A percentile compares a stretch with the other conserved stretches of the same genome.
phyloP scores from a whole-genome alignment of 352 stramenopile species.

The Pythium biforme region DNA sequence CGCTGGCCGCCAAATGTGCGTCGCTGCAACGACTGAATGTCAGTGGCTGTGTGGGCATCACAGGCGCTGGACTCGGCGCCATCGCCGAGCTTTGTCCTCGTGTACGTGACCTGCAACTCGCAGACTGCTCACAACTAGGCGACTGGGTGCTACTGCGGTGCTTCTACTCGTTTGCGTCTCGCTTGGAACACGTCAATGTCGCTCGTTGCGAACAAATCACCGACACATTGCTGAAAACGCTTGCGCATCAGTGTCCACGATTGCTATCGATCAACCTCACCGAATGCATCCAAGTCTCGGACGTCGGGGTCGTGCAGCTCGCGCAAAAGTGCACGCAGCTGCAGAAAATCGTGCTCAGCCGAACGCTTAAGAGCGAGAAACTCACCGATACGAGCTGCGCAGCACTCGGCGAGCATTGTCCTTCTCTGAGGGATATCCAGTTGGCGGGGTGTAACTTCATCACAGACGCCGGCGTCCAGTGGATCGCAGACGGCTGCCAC shows the following conservation, averaged over 20 bases:
- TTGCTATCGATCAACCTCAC: slow-evolving; percentile 72
- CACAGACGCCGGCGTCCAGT: slow-evolving; percentile 89
- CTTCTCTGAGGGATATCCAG: slow-evolving; percentile 49
- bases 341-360: slow-evolving; percentile 68
- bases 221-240: slow-evolving; percentile 81
- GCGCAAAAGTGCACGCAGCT: slow-evolving; percentile 71
- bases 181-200: slow-evolving; percentile 55
- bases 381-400: slow-evolving; percentile 90
- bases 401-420: slow-evolving; percentile 70
- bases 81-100: slow-evolving; percentile 57
- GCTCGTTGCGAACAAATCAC: slow-evolving; percentile 79
- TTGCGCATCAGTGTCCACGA: slow-evolving; percentile 66
- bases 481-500: slow-evolving; percentile 79
- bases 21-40: slow-evolving; percentile 54
- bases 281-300: slow-evolving; percentile 79
- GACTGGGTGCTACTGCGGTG: slow-evolving; percentile 75
- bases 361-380: slow-evolving; percentile 54
- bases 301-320: slow-evolving; percentile 83
- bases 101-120: slow-evolving; percentile 40
- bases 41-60: slow-evolving; percentile 40
- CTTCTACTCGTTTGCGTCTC: slow-evolving; percentile 48
- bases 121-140: slow-evolving; percentile 53
- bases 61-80: slow-evolving; percentile 57
- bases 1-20: slow-evolving; percentile 46
- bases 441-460: slow-evolving; percentile 86